These are phyloP conservation scores for Penicillium desertorum DNA, from an alignment of 495 filamentous ascomycete genomes.

Conservation along the genomic window DNA sequence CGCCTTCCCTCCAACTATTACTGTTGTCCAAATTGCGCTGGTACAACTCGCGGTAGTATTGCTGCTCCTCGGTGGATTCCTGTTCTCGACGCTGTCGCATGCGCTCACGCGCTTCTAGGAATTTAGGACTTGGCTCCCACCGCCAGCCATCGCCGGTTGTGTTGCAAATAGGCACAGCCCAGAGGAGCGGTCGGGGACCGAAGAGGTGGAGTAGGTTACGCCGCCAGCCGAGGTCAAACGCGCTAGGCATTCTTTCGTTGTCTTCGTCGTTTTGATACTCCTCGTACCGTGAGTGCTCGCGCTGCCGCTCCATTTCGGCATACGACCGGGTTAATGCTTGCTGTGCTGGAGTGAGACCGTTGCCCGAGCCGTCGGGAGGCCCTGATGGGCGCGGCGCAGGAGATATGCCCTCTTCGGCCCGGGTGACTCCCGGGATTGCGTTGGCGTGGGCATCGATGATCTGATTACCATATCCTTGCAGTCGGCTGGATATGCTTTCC, in stretches of 20 bases:
- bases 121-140: constrained; percentile 80
- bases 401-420: constrained; percentile 68
- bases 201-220: constrained; percentile 84
- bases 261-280: constrained; percentile 87
- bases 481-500: constrained; percentile 57
- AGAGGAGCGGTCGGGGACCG: constrained; percentile 65
- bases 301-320: constrained; percentile 68
- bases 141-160: constrained; percentile 91
- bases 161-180: constrained; percentile 78
- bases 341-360: constrained; percentile 39
- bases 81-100: constrained; percentile 58
- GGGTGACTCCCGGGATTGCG: constrained; percentile 74
- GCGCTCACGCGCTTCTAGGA: constrained; percentile 64
- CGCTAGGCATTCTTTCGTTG: constrained; percentile 80
- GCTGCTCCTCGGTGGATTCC: constrained; percentile 52
- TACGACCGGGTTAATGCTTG: constrained; percentile 60
- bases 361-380: constrained; percentile 7
- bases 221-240: constrained; percentile 83
- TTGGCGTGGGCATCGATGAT: constrained; percentile 81
- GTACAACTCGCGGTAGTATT: constrained; percentile 46
- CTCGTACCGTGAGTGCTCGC: constrained; percentile 74
- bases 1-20: constrained; percentile 33
- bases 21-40: constrained; percentile 41
- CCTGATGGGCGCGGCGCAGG: constrained; percentile 31
- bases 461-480: constrained; percentile 70